Conservation (phyloP, 2,329 filamentous ascomycete genomes). For the Thyridium curvatum region DNA sequence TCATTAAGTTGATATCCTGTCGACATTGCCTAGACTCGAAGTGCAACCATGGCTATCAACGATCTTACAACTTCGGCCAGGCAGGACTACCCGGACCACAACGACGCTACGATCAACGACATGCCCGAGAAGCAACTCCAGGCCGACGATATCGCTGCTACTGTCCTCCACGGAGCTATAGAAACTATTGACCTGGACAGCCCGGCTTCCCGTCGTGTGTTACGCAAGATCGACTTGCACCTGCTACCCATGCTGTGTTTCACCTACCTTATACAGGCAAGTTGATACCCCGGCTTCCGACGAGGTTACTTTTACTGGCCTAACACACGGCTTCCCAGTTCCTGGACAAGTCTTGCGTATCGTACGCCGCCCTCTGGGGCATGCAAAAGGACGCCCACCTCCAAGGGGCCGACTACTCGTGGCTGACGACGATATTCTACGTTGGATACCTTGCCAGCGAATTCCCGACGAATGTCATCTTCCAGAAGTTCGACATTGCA, state of each 20-base stretch:
- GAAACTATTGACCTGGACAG: background rate
- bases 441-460: conserved; percentile 23
- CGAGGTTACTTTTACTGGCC: background rate
- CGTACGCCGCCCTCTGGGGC: conserved; percentile 3
- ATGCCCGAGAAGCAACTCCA: background rate
- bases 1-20: too few species aligned
- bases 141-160: background rate
- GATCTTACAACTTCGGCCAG: background rate
- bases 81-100: background rate
- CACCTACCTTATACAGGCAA: conserved; percentile 2
- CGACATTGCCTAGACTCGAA: background rate
- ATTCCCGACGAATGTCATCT: conserved; percentile 22
- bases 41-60: background rate
- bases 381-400: conserved; percentile 10
- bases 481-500: conserved; percentile 22
- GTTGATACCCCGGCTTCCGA: too few species aligned
- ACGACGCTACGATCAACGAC: background rate
- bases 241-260: conserved; percentile 2
- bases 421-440: conserved; percentile 25
- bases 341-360: conserved; percentile 4
- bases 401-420: conserved; percentile 24
- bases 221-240: conserved; percentile 3
- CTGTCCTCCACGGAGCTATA: background rate
- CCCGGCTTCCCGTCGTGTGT: background rate
- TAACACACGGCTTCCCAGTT: background rate